Base-by-base conservation (phyloP, 1,284 basidiomycete genomes). In the Gomphus bonarii region DNA sequence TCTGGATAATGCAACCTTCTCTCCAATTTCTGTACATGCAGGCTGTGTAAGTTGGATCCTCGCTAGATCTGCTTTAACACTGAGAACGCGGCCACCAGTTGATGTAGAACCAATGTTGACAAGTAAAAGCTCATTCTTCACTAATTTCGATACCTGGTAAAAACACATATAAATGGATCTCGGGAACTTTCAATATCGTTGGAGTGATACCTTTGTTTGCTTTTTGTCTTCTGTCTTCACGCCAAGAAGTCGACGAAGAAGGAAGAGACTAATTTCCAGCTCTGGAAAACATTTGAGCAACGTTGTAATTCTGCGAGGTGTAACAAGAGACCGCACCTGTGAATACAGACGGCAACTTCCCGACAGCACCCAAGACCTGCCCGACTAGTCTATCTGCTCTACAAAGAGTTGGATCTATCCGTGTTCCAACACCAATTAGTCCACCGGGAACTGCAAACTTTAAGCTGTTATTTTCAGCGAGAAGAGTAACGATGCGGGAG, bases 201-300 rank as follows among this genome's bases (percentile, higher is more conserved):
- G 30, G 4, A 30, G 20, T 20, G 36, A n/a, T 22, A 74, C 75
- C 71, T 93, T 98, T 50, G 95, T 97, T 71, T 95, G 91, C 72
- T 98, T 98, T 76, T 95, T 95, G 75, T 97, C 95, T 71, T 97
- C 95, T 30, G 91, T 93, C 72, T 95, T 95, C 64, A 98, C 97
- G 72, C 95, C 95, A n/a, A 99, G 81, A 60, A 99, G 74, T 62
- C 97, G 84, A 62, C 97, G 89, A 49, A 97, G 85, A 49, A 97
- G 76, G 84, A 95, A 97, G 63, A 95, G 74, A 67, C 84, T 90
- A 70, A 95, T 94, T 72, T 95, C 92, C 52, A 95, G 78, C 69
- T 90, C 88, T 89, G 60, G 8, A 58, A 4, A 30, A n/a, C n/a
- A 22, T 1, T 14, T 48, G 16, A 54, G 47, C 12, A 28, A 35